Percentiles rank a stretch among this genome's conserved stretches.
Conservation (phyloP, 805 yeast genomes). For the Candida yuanshanica region DNA sequence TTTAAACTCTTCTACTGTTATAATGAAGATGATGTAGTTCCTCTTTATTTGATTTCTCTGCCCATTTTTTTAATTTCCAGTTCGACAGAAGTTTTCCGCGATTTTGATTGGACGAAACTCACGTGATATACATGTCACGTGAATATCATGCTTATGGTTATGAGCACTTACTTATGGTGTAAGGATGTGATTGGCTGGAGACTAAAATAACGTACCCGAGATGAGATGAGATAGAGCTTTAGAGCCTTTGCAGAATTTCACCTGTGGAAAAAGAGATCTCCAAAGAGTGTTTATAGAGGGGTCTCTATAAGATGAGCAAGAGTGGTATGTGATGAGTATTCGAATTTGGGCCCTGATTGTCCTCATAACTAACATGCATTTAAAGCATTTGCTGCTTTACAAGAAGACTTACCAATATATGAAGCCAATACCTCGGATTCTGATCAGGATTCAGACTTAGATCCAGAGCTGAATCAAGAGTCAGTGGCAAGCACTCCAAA, state of each 20-base stretch:
- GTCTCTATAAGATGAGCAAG: conserved; percentile 8
- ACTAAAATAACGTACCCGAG: too few relatives aligned
- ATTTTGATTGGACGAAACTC: conserved; percentile 7
- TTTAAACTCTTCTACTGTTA: too few relatives aligned
- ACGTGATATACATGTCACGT: conserved; percentile 2
- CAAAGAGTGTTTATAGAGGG: too few relatives aligned
- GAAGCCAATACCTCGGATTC: conserved; percentile 18
- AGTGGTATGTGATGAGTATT: conserved; percentile 12
- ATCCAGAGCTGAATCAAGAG: neutral
- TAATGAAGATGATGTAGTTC: too few relatives aligned
- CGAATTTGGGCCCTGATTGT: too few relatives aligned
- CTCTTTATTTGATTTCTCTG: conserved; percentile 4
- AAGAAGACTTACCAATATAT: conserved; percentile 15
- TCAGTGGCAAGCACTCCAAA: neutral
- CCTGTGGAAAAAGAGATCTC: too few relatives aligned
- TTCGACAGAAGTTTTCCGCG: neutral
- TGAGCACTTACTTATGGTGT: neutral
- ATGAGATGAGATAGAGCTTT: too few relatives aligned
- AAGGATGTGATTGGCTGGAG: neutral
- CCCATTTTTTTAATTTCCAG: conserved; percentile 6
- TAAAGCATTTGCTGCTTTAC: conserved; percentile 20
- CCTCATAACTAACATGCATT: too few relatives aligned
- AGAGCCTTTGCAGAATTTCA: too few relatives aligned
- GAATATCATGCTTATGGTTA: conserved; percentile 1
- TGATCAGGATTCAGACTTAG: conserved; percentile 9